Conservation (phyloP, 2,329 filamentous ascomycete species). For the Neonectria faginata region DNA sequence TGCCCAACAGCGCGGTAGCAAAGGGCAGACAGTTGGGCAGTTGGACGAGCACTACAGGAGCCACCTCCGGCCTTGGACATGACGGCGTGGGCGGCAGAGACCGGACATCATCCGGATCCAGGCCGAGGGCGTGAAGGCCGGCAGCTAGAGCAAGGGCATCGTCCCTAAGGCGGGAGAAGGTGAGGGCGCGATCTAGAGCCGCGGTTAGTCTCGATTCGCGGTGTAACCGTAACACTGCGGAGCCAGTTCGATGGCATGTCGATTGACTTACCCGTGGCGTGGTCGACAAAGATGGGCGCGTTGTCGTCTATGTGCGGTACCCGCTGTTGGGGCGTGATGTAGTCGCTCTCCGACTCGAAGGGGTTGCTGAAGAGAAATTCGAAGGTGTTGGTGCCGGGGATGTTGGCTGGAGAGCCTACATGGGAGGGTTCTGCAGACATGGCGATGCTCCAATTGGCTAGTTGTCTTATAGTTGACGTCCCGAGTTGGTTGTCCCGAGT, state of each 20-base stretch:
- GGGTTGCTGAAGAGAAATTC: slow-evolving; percentile 54
- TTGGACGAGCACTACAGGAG: slow-evolving; percentile 57
- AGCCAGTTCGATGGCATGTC: background rate
- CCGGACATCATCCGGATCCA: slow-evolving; percentile 50
- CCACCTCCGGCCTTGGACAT: slow-evolving; percentile 53
- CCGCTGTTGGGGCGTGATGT: slow-evolving; percentile 45
- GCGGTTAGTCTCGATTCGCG: background rate
- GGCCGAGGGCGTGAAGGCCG: slow-evolving; percentile 51
- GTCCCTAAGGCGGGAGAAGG: slow-evolving; percentile 47
- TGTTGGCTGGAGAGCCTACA: slow-evolving; percentile 33
- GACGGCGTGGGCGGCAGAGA: slow-evolving; percentile 54
- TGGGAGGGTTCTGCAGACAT: slow-evolving; percentile 37
- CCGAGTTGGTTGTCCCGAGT: background rate
- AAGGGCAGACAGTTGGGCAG: slow-evolving; percentile 57
- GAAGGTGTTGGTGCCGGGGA: slow-evolving; percentile 48
- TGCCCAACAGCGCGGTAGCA: slow-evolving; percentile 51
- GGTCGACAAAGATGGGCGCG: slow-evolving; percentile 55
- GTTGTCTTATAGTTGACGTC: background rate
- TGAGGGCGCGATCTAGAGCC: slow-evolving; percentile 51
- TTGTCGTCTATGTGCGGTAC: slow-evolving; percentile 49
- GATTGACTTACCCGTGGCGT: slow-evolving; percentile 51
- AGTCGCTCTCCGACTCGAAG: slow-evolving; percentile 48
- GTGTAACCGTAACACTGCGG: background rate
- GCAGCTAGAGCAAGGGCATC: slow-evolving; percentile 53
- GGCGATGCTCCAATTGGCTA: slow-evolving; percentile 11